A percentile compares a stretch with the other conserved stretches of the same genome.
Evolutionary conservation across 768 basidiomycete genomes (phyloP).

Genomic region (Antrodiella citrinella): DNA sequence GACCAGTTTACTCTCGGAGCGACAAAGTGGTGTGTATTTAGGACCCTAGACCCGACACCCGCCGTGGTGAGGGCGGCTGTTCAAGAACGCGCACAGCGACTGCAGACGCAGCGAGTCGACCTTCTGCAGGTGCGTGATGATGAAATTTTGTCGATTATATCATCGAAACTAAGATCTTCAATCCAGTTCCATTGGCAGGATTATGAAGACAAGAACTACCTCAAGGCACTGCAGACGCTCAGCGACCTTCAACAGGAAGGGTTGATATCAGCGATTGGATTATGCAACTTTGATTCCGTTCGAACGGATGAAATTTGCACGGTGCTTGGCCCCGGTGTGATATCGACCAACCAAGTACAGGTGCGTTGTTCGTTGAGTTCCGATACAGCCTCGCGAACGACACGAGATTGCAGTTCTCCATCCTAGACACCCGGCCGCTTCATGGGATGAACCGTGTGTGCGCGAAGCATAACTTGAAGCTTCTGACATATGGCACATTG

Average conservation of each 20-base stretch:
- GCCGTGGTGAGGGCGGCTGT: constrained; percentile 52
- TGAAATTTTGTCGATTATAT: too few relatives aligned
- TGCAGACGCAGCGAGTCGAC: constrained; percentile 51
- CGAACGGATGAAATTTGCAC: constrained; percentile 74
- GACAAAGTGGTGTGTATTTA: constrained; percentile 83
- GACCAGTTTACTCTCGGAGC: constrained; percentile 51
- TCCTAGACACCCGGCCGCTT: constrained; percentile 69
- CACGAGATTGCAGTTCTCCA: constrained; percentile 56
- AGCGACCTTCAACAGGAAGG: constrained; percentile 47
- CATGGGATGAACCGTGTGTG: constrained; percentile 72
- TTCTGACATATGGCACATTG: constrained; percentile 72
- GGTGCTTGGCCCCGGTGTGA: constrained; percentile 52
- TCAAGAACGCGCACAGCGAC: constrained; percentile 57
- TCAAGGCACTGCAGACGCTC: constrained; percentile 39
- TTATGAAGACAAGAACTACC: constrained; percentile 38
- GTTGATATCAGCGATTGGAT: constrained; percentile 53
- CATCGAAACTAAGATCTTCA: too few relatives aligned
- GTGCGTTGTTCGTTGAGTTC: constrained; percentile 26
- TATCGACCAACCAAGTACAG: constrained; percentile 77
- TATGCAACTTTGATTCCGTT: constrained; percentile 73
- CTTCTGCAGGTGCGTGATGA: constrained; percentile 51
- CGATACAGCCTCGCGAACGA: neutral
- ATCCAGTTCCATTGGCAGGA: constrained; percentile 74
- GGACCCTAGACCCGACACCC: constrained; percentile 37
- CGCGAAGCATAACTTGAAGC: constrained; percentile 56